A percentile compares a stretch with the other conserved stretches of the same genome.
Conservation (phyloP, 2,329 filamentous ascomycete species). For the Fusarium pseudonygamai region DNA sequence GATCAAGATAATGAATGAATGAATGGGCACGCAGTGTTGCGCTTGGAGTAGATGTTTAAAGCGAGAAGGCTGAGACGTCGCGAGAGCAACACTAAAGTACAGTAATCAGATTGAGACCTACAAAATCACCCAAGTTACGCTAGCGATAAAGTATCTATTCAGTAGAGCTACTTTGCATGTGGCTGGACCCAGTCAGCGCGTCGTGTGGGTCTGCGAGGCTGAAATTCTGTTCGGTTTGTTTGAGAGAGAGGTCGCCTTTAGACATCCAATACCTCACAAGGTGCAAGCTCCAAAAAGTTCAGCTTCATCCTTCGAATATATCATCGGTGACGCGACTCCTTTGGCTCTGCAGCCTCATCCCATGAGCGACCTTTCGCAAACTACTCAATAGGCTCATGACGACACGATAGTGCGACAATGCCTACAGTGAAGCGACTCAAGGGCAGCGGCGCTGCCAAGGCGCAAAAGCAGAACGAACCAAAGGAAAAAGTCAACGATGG, state of each 20-base stretch:
- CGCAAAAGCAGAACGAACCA: constrained; percentile 47
- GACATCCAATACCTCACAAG: constrained; percentile 12
- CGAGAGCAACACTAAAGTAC: constrained; percentile 10
- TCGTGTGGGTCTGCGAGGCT: constrained; percentile 47
- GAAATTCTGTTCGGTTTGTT: constrained; percentile 46
- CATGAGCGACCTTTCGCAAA: constrained; percentile 10
- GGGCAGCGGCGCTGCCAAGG: constrained; percentile 58
- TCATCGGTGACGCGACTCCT: constrained; percentile 19
- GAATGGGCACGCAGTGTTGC: constrained; percentile 4
- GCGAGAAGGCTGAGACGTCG: constrained; percentile 39
- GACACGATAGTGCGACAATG: constrained; percentile 52
- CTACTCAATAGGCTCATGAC: constrained; percentile 31
- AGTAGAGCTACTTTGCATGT: constrained; percentile 24
- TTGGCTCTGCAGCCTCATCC: constrained; percentile 10
- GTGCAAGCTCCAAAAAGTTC: constrained; percentile 22
- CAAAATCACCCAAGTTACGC: rapidly evolving
- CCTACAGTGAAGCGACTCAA: constrained; percentile 69
- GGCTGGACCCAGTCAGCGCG: constrained; percentile 31
- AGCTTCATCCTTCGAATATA: constrained; percentile 11
- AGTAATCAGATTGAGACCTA: neutral
- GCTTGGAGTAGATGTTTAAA: constrained; percentile 11
- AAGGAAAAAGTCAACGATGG: constrained; percentile 53
- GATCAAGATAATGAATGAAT: constrained; percentile 7
- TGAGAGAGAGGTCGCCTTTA: constrained; percentile 33
- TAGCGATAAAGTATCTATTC: constrained; percentile 8